These are phyloP conservation scores for Talaromyces proteolyticus DNA, from an alignment of 495 filamentous ascomycete genomes.

Conservation along the genomic window DNA sequence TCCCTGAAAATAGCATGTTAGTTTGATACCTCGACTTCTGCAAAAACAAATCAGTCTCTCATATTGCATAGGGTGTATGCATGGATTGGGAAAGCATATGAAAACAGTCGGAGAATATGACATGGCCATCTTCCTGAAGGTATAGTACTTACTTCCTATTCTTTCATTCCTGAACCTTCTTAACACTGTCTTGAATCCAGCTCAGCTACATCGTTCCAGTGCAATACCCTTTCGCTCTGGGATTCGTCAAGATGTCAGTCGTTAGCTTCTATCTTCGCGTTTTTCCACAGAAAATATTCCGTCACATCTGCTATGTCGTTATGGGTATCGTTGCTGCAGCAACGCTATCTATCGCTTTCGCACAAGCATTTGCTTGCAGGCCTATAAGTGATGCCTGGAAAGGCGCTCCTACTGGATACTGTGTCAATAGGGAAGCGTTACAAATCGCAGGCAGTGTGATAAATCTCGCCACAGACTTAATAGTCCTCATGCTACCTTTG, in stretches of 20 bases:
- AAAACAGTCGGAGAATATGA: not conserved
- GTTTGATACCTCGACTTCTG: not conserved
- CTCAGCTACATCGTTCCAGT: not conserved
- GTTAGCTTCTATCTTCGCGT: slow-evolving; percentile 14
- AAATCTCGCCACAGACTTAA: not conserved
- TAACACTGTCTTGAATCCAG: not conserved
- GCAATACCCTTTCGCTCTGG: slow-evolving; percentile 2
- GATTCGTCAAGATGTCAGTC: slow-evolving; percentile 15
- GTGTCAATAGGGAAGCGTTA: not conserved
- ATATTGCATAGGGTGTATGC: not conserved
- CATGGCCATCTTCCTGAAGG: not conserved
- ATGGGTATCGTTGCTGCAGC: slow-evolving; percentile 6
- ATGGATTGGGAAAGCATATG: not conserved
- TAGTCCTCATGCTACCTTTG: not conserved
- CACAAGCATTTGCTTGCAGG: not conserved
- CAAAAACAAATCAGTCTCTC: not conserved
- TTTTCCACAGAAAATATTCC: slow-evolving; percentile 15
- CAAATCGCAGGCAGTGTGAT: not conserved
- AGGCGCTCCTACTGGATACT: not conserved
- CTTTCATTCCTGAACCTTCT: not conserved
- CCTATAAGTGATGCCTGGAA: not conserved
- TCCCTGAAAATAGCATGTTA: not conserved
- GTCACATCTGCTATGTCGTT: slow-evolving; percentile 12
- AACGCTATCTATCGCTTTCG: not conserved
- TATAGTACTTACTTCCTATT: not conserved